Conservation (phyloP, 139 green algal genomes). For the Gonium pectorale region DNA sequence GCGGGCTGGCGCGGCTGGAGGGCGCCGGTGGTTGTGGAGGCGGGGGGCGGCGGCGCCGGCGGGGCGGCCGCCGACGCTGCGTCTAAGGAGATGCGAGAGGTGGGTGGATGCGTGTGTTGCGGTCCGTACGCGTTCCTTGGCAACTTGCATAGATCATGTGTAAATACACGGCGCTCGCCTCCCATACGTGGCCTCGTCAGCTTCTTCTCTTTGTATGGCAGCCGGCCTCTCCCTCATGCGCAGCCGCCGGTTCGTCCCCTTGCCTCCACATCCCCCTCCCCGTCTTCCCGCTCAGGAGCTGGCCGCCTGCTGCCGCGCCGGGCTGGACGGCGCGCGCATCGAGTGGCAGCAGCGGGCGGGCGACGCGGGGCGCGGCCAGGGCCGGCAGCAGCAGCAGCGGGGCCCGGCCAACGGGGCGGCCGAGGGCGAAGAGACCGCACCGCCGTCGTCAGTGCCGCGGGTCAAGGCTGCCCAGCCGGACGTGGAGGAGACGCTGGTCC, state of each 20-base stretch:
- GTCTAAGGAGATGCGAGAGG: neutral
- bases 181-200: no score
- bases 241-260: neutral
- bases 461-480: neutral
- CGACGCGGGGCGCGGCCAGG: no score
- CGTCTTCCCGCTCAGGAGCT: neutral
- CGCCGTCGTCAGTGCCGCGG: no score
- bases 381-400: neutral
- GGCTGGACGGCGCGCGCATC: conserved; percentile 23
- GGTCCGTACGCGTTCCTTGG: neutral
- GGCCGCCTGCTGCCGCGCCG: conserved; percentile 27
- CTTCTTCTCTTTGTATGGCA: neutral
- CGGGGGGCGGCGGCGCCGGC: neutral
- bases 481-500: conserved; percentile 24
- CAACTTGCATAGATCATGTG: no score
- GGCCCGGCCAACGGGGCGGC: no score
- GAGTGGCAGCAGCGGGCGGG: neutral
- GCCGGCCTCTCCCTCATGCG: no score
- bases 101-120: neutral
- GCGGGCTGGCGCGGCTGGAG: conserved; percentile 23
- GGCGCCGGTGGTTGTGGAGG: neutral
- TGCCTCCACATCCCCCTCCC: neutral
- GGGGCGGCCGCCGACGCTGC: neutral
- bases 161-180: no score
- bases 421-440: no score